A percentile compares a stretch with the other conserved stretches of the same genome.
Evolutionary conservation across 2,329 filamentous ascomycete genomes (phyloP).

Genomic region (Fusarium multiceps): DNA sequence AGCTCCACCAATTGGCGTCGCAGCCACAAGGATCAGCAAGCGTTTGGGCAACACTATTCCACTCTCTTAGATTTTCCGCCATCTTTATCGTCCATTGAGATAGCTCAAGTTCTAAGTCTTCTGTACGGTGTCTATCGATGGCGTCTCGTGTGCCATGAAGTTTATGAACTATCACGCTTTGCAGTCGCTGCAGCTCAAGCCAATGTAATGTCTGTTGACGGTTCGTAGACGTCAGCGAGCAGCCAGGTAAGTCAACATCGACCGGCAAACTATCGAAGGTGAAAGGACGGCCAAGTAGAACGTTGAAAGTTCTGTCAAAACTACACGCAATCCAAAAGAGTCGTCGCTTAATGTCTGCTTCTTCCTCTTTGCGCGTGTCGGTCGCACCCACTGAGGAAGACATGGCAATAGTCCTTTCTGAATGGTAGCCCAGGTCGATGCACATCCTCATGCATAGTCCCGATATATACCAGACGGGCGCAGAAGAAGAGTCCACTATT

Average conservation of each 20-base stretch:
- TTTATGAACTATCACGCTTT: slow-evolving; percentile 7
- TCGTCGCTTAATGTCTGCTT: slow-evolving; percentile 6
- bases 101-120: background rate
- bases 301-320: slow-evolving; percentile 15
- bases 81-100: background rate
- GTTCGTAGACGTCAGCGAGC: background rate
- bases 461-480: slow-evolving; percentile 18
- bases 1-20: slow-evolving; percentile 19
- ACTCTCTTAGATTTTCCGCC: background rate
- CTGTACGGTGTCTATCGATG: rapidly evolving
- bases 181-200: slow-evolving; percentile 6
- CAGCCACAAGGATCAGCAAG: background rate
- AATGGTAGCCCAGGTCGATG: slow-evolving; percentile 15
- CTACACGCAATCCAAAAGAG: slow-evolving; percentile 12
- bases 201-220: slow-evolving; percentile 4
- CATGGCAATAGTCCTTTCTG: slow-evolving; percentile 1
- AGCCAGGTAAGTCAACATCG: background rate
- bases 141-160: background rate
- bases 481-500: slow-evolving; percentile 7
- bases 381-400: background rate
- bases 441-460: slow-evolving; percentile 23
- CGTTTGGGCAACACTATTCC: background rate
- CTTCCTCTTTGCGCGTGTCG: rapidly evolving
- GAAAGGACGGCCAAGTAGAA: slow-evolving; percentile 7
- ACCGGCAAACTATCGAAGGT: slow-evolving; percentile 12